Percentiles rank a stretch among this genome's conserved stretches.
Conservation (phyloP, 2,329 filamentous ascomycete species). For the Diaporthe australafricana region DNA sequence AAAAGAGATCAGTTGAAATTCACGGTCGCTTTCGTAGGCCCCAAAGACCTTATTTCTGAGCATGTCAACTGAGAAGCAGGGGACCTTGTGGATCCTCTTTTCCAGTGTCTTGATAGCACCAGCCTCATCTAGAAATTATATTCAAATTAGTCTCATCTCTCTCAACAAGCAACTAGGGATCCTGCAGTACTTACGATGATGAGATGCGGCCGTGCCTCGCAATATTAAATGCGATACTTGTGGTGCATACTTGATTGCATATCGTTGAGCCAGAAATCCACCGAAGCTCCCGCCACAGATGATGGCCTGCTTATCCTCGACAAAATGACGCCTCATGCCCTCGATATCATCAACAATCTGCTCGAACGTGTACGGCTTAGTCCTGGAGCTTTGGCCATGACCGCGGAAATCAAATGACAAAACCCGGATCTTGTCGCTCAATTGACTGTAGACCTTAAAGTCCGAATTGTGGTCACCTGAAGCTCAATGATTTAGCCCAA, state of each 20-base stretch:
- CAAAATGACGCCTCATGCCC: conserved; percentile 46
- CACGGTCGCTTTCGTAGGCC: conserved; percentile 49
- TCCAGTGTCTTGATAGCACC: conserved; percentile 48
- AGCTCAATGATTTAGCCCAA: too few species aligned
- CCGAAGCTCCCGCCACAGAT: conserved; percentile 54
- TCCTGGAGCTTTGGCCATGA: conserved; percentile 49
- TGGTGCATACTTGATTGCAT: conserved; percentile 50
- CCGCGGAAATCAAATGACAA: conserved; percentile 52
- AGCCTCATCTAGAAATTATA: conserved; percentile 45
- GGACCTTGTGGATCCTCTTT: conserved; percentile 47
- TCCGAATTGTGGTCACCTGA: conserved; percentile 49
- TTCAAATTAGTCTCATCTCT: neutral
- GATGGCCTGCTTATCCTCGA: conserved; percentile 43
- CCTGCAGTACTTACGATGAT: conserved; percentile 46
- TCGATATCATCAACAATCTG: conserved; percentile 54
- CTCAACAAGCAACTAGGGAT: neutral
- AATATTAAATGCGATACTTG: conserved; percentile 49
- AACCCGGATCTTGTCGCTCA: conserved; percentile 45
- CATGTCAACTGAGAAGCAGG: conserved; percentile 51
- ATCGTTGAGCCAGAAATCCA: conserved; percentile 52
- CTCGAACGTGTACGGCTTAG: conserved; percentile 49
- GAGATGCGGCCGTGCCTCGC: conserved; percentile 50
- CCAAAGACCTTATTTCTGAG: conserved; percentile 52
- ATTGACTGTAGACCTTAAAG: conserved; percentile 46
- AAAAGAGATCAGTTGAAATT: conserved; percentile 52